Percentiles rank a stretch among this genome's conserved stretches.
phyloP scores from a whole-genome alignment of 139 green algal genomes.

The Tetraselmis chui region DNA sequence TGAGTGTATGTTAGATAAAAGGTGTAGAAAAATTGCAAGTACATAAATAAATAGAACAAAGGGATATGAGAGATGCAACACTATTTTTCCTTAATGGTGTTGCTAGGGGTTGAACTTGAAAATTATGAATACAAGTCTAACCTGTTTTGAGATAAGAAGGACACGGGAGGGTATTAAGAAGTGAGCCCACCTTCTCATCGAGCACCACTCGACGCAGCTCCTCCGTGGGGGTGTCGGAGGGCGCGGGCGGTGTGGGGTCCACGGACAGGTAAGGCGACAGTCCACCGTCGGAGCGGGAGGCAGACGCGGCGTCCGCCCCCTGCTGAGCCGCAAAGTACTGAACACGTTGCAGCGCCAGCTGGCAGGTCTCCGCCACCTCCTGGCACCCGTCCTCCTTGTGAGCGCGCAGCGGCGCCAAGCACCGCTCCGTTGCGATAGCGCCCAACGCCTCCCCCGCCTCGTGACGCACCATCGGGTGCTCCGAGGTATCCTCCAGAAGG shows the following conservation, averaged over 20 bases:
- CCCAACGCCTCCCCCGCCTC: slow-evolving; percentile 85
- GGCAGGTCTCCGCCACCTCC: slow-evolving; percentile 91
- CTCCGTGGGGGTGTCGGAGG: slow-evolving; percentile 37
- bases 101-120: too few relatives aligned
- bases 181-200: slow-evolving; percentile 62
- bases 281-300: too few relatives aligned
- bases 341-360: slow-evolving; percentile 86
- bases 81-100: too few relatives aligned
- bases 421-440: slow-evolving; percentile 67
- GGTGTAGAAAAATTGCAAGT: too few relatives aligned
- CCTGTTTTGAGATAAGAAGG: too few relatives aligned
- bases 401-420: slow-evolving; percentile 51
- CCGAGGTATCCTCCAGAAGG: background rate
- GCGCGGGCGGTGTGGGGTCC: slow-evolving; percentile 84
- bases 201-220: slow-evolving; percentile 57
- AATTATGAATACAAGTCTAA: too few relatives aligned
- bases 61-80: too few relatives aligned
- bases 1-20: too few relatives aligned
- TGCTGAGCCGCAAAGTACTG: slow-evolving; percentile 36
- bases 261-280: slow-evolving; percentile 75
- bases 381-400: slow-evolving; percentile 42
- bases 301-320: background rate
- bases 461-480: slow-evolving; percentile 70
- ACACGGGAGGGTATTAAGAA: too few relatives aligned
- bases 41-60: too few relatives aligned